A percentile compares a stretch with the other conserved stretches of the same genome.
Conservation (phyloP, 2,329 filamentous ascomycete genomes). For the Colletotrichum sp. region DNA sequence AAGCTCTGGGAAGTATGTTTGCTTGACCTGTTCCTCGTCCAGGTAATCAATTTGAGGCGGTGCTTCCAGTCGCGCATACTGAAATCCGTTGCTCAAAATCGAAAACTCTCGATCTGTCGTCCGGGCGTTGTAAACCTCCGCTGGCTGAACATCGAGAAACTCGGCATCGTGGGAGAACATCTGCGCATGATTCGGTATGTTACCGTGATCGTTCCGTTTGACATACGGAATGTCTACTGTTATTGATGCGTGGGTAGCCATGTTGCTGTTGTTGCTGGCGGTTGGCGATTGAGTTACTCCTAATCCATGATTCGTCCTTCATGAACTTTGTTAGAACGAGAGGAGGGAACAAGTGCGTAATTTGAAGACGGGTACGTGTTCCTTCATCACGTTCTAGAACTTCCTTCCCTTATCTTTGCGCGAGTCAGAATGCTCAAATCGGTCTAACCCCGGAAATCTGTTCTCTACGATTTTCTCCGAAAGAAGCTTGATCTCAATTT, state of each 20-base stretch:
- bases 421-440: not conserved
- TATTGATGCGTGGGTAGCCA: not conserved
- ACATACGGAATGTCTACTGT: not conserved
- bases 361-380: not conserved
- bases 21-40: not conserved
- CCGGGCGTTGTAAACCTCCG: not conserved
- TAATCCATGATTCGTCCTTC: not conserved
- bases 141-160: not conserved
- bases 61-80: not conserved
- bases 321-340: not conserved
- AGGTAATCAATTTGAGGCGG: not conserved
- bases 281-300: not conserved
- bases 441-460: not conserved
- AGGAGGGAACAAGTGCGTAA: not conserved
- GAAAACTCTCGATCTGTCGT: not conserved
- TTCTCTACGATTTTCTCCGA: not conserved
- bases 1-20: not conserved
- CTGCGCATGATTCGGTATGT: constrained; percentile 4
- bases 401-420: not conserved
- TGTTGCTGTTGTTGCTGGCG: not conserved
- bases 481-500: not conserved
- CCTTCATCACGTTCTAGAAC: not conserved
- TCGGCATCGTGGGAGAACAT: constrained; percentile 3
- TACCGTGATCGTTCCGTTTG: not conserved
- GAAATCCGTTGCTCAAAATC: not conserved